Percentiles rank a stretch among this genome's conserved stretches.
These are phyloP conservation scores for Nannochloris sp. DNA, from an alignment of 139 green algal genomes.

Conservation along the genomic window DNA sequence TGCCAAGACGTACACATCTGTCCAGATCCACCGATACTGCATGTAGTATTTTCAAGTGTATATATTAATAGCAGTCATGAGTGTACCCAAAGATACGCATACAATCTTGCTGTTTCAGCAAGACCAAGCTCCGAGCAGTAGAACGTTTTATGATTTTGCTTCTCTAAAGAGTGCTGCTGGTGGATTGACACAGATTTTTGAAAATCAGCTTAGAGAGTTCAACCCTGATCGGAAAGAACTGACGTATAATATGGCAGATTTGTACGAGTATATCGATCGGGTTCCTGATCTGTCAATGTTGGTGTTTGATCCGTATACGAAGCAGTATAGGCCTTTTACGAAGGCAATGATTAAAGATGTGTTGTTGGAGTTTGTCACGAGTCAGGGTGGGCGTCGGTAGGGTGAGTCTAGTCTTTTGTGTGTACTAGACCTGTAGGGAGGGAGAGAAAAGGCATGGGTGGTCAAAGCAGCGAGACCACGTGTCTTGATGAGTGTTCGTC, in stretches of 20 bases:
- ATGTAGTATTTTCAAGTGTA: too few relatives aligned
- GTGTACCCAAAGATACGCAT: conserved; percentile 15
- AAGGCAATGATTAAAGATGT: conserved; percentile 53
- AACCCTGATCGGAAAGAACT: conserved; percentile 49
- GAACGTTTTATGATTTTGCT: conserved; percentile 37
- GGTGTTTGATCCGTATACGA: conserved; percentile 26
- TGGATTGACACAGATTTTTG: conserved; percentile 55
- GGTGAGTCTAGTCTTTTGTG: background rate
- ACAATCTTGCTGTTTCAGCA: conserved; percentile 44
- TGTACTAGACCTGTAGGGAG: too few relatives aligned
- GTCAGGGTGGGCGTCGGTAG: background rate
- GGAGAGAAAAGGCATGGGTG: too few relatives aligned
- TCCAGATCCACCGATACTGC: too few relatives aligned
- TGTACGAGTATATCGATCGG: conserved; percentile 53
- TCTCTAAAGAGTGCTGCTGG: conserved; percentile 21
- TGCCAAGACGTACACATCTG: too few relatives aligned
- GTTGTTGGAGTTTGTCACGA: conserved; percentile 15
- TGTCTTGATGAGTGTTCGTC: too few relatives aligned
- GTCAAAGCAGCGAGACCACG: too few relatives aligned
- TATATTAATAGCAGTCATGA: background rate
- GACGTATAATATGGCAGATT: conserved; percentile 58
- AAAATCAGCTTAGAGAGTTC: conserved; percentile 48
- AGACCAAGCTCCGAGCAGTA: conserved; percentile 12
- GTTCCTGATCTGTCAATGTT: conserved; percentile 28
- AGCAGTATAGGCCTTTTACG: conserved; percentile 31